Base-by-base conservation (phyloP, 805 yeast species). In the Suhomyces sp. region DNA sequence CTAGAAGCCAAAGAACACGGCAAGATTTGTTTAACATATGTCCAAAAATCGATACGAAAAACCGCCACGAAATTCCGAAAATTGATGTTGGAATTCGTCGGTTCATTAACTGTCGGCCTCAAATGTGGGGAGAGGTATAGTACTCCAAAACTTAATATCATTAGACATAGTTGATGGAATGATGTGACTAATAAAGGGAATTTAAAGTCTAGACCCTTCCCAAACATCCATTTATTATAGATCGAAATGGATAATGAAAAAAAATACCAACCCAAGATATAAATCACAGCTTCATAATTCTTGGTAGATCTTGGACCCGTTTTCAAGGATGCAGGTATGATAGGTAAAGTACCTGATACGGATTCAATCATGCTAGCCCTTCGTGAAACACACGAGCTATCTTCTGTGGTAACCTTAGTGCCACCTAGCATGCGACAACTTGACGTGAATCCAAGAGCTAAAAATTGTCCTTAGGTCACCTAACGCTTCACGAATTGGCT, bases 201-300 rank as follows among this genome's bases (percentile, higher is more conserved):
- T 20, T 78, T 76, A 50, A 93, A 82, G 53, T 85, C 77, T 37
- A 90, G 66, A 13, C 87, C 83, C 27, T 29, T 19, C 25, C 91
- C 90, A 65, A 91, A 93, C 97, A 91, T 91, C 97, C 97, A 88
- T 64, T 90, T 90, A 68, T 93, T 93, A 65, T 91, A 93, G 19
- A 86, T 59, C 6, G 90, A 81, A 13, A 85, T 76, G 12, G 84
- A 62, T 38, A 84, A 65, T 5, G 90, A 81, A 40, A 82, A 81
- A 12, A 71, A 39, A 47, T 83, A 85, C 95, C 93, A 85, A 4
- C 85, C 84, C 6, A 55, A 38, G 23, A 67, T 68, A 45, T 63
- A 68, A 11, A 54, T 25, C 4, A 42, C 31, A 5, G 67, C 56
- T 38, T 58, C 54, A 11, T 31, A 9, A n/a, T n/a, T n/a, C n/a